These are phyloP conservation scores for Dissoconium aciculare DNA, from an alignment of 2,329 filamentous ascomycete genomes.

Conservation along the genomic window DNA sequence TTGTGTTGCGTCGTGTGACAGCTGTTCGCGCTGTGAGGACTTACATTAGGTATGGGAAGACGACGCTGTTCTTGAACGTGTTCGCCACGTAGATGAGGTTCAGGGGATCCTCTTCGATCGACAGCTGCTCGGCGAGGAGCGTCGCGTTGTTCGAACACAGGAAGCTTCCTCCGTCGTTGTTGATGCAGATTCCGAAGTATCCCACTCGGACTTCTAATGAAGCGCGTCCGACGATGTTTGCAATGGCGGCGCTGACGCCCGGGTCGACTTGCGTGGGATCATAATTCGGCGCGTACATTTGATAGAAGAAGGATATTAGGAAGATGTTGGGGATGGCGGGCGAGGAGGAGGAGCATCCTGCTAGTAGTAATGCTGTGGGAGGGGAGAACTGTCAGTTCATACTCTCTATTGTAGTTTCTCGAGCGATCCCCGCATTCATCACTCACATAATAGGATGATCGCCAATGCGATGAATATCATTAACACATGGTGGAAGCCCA, in stretches of 20 bases:
- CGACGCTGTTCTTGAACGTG: constrained; percentile 96
- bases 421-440: too few relatives aligned
- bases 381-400: constrained; percentile 2
- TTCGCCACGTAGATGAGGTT: constrained; percentile 94
- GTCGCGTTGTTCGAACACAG: constrained; percentile 97
- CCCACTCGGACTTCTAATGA: constrained; percentile 81
- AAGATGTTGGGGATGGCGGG: constrained; percentile 92
- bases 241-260: constrained; percentile 67
- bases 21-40: constrained; percentile 23
- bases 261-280: constrained; percentile 83
- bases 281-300: constrained; percentile 67
- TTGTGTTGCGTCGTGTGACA: not conserved
- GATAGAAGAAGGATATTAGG: constrained; percentile 94
- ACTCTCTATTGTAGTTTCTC: too few relatives aligned
- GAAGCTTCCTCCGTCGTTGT: constrained; percentile 77
- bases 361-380: constrained; percentile 63
- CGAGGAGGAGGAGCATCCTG: constrained; percentile 92
- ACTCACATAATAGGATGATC: constrained; percentile 88
- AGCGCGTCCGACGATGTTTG: constrained; percentile 76
- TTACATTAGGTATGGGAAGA: constrained; percentile 92
- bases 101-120: constrained; percentile 82
- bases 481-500: constrained; percentile 69
- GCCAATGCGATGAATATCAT: constrained; percentile 93
- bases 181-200: constrained; percentile 96
- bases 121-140: constrained; percentile 74